These are phyloP conservation scores for Annulohypoxylon moriforme DNA, from an alignment of 495 filamentous ascomycete genomes.

Conservation along the genomic window DNA sequence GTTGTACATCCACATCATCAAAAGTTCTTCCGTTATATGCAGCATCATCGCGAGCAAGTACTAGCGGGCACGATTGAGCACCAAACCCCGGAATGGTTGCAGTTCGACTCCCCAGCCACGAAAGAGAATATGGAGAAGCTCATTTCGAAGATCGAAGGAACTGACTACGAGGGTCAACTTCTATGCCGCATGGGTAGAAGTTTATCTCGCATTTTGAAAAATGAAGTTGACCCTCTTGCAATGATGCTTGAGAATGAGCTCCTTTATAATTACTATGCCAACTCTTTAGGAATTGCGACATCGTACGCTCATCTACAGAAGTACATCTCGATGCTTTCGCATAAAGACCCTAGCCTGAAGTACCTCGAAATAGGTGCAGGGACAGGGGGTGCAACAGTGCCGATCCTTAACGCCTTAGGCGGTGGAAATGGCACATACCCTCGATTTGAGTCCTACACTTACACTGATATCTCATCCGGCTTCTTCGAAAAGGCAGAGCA, in stretches of 20 bases:
- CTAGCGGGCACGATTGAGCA: neutral
- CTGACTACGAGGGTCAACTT: constrained; percentile 6
- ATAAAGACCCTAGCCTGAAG: constrained; percentile 55
- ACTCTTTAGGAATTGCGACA: constrained; percentile 2
- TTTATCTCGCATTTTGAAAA: constrained; percentile 7
- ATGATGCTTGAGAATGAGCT: constrained; percentile 12
- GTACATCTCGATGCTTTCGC: constrained; percentile 36
- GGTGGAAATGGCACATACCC: constrained; percentile 12
- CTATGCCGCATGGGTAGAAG: constrained; percentile 5
- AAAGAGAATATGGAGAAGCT: constrained; percentile 1
- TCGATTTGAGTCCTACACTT: constrained; percentile 57
- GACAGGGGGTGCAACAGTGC: constrained; percentile 57
- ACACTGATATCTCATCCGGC: constrained; percentile 63
- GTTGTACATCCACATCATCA: constrained; percentile 1
- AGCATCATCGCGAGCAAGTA: constrained; percentile 2
- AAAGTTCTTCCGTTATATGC: constrained; percentile 6
- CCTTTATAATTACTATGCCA: constrained; percentile 2
- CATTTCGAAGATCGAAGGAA: constrained; percentile 6
- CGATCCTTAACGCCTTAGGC: constrained; percentile 43
- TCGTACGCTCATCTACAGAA: constrained; percentile 3
- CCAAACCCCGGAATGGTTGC: constrained; percentile 1
- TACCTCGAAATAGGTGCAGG: constrained; percentile 65
- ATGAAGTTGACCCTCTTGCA: neutral
- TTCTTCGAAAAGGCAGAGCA: constrained; percentile 64
- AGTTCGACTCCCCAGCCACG: neutral